Conservation (phyloP, 139 green algal genomes). For the Tetraselmis chui region DNA sequence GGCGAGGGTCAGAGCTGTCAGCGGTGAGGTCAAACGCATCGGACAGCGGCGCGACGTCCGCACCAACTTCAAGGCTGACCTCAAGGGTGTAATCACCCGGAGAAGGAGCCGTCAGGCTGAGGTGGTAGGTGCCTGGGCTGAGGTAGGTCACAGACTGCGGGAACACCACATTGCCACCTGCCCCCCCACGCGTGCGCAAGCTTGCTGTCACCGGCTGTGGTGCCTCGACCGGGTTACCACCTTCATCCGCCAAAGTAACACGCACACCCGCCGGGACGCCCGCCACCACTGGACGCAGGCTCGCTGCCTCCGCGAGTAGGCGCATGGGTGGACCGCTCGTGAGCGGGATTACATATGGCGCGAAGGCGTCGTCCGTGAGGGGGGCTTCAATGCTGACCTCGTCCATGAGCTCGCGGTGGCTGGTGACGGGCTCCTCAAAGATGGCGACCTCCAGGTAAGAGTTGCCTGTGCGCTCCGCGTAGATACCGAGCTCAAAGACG, state of each 20-base stretch:
- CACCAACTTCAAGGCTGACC: neutral
- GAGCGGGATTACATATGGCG: neutral
- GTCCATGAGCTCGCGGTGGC: neutral
- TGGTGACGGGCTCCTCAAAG: slow-evolving; percentile 2
- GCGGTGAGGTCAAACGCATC: neutral
- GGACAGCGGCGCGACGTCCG: neutral
- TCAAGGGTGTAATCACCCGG: neutral
- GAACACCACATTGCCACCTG: neutral
- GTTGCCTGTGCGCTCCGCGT: neutral
- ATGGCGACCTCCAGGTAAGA: neutral
- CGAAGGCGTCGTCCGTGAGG: neutral
- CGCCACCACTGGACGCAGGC: neutral
- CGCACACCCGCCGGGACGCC: neutral
- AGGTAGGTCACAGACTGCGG: neutral
- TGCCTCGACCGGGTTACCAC: neutral
- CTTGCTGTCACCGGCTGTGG: neutral
- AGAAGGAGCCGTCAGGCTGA: neutral
- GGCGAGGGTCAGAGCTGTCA: neutral
- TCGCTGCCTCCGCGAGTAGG: neutral
- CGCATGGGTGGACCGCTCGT: neutral
- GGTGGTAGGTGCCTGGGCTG: neutral
- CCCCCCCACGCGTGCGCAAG: neutral
- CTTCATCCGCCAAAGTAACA: neutral
- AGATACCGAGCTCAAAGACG: neutral
- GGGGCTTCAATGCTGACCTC: neutral